Evolutionary conservation across 169 alveolate genomes (phyloP), one percentile per base, ranked within the genome.

Genomic region (Eimeria nieschulzi): DNA sequence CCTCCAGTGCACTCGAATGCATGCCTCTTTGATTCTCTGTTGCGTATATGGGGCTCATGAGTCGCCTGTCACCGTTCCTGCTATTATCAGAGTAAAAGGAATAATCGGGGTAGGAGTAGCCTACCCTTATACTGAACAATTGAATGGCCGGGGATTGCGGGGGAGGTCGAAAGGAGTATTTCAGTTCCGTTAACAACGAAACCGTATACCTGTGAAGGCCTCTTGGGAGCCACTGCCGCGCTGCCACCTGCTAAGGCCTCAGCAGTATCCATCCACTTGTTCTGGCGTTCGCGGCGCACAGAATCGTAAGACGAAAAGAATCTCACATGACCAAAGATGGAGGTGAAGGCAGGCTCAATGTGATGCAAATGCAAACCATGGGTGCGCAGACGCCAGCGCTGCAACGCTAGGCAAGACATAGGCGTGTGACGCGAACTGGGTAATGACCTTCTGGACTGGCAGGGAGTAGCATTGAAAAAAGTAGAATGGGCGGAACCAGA

Each of bases 221-320:
- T 59, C 33, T 33, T 17, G 26, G 39, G 1, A 17, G 56, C 75
- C 7, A 9, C 75, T 53, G 56, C 88, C 53, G n/a, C 12, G 19
- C 61, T 33, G 63, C 73, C 70, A 19, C 88, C 61, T 19, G 88
- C 88, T 59, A 61, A 72, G 5, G 88, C 76, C 70, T 80, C 71
- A 23, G 88, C 88, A 26, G 88, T 75, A 63, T 56, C 75, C 51
- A 80, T 9, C 88, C 88, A 80, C 76, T 80, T 80, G 76, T 15
- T 80, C 51, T 75, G 76, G 8, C 76, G 17, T 13, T 80, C 88
- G n/a, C 76, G 88, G 23, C 76, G 61, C 39, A 33, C 61, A 19
- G n/a, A 15, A 19, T 19, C n/a, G 5, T 12, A 59, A 19, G 5
- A 2, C n/a, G 68, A 59, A 59, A 59, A 59, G 68, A 59, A 15